A percentile compares a stretch with the other conserved stretches of the same genome.
phyloP scores from a whole-genome alignment of 176 grass and related monocot species.

The Triticum timopheevii region DNA sequence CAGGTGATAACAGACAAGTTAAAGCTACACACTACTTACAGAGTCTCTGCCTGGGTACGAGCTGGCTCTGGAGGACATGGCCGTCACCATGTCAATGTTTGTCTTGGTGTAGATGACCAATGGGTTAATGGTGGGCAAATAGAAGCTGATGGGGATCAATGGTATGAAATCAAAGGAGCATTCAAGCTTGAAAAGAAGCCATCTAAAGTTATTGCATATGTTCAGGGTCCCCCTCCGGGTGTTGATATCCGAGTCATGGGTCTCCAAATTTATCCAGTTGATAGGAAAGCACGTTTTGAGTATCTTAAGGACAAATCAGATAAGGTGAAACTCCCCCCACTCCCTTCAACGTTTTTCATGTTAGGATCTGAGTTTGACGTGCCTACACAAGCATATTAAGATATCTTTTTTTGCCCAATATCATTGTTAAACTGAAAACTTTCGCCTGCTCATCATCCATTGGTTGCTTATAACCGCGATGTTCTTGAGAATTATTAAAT shows the following conservation, averaged over 20 bases:
- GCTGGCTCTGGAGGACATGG: conserved; percentile 55
- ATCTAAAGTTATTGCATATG: conserved; percentile 57
- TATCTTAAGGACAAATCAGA: conserved; percentile 69
- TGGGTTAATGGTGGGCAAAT: conserved; percentile 77
- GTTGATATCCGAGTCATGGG: conserved; percentile 74
- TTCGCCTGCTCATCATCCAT: background rate
- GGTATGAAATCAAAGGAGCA: conserved; percentile 81
- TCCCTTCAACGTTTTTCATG: background rate
- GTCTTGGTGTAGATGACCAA: conserved; percentile 72
- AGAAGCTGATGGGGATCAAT: conserved; percentile 50
- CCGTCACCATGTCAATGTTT: conserved; percentile 78
- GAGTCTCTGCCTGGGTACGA: conserved; percentile 82
- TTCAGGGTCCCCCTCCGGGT: conserved; percentile 62
- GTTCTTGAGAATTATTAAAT: conserved; percentile 19
- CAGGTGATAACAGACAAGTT: conserved; percentile 87
- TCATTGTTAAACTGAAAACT: background rate
- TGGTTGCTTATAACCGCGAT: background rate
- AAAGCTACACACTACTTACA: conserved; percentile 75
- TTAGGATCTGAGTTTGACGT: background rate
- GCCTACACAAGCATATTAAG: background rate
- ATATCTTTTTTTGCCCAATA: background rate
- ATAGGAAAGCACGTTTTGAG: conserved; percentile 61
- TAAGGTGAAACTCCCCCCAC: conserved; percentile 37
- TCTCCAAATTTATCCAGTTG: conserved; percentile 57
- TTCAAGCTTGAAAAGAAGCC: conserved; percentile 74